These are phyloP conservation scores for Iris macrosiphon DNA, from an alignment of 106 monocot species.

Conservation along the genomic window DNA sequence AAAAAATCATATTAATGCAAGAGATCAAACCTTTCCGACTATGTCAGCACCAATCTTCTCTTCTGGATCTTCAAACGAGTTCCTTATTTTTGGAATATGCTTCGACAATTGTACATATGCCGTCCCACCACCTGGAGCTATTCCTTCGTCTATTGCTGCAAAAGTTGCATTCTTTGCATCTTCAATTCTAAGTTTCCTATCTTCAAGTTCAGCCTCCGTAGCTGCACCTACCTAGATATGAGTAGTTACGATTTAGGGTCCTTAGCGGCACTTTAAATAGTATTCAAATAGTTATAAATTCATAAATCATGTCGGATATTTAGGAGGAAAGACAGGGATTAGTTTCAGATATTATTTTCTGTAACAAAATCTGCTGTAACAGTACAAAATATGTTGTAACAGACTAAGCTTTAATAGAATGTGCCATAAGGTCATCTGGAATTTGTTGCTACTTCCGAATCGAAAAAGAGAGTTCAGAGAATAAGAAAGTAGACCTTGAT, in stretches of 20 bases:
- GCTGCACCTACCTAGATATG: constrained; percentile 73
- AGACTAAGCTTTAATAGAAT: too few relatives aligned
- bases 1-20: too few relatives aligned
- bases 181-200: constrained; percentile 86
- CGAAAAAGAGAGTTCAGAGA: not conserved
- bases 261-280: constrained; percentile 2
- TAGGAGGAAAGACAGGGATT: too few relatives aligned
- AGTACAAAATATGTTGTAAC: too few relatives aligned
- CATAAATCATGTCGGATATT: too few relatives aligned
- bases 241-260: constrained; percentile 20
- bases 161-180: constrained; percentile 95
- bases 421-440: too few relatives aligned
- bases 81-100: constrained; percentile 51
- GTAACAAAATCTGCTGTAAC: too few relatives aligned
- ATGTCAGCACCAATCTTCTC: constrained; percentile 91
- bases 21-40: constrained; percentile 52
- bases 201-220: constrained; percentile 92
- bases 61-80: constrained; percentile 54
- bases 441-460: too few relatives aligned
- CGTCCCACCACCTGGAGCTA: constrained; percentile 90
- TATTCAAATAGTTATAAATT: too few relatives aligned
- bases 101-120: constrained; percentile 80
- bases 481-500: constrained; percentile 61
- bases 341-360: too few relatives aligned
- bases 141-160: constrained; percentile 94